Evolutionary conservation across 108 stramenopile species (phyloP).

Genomic region (Skeletonema menzelii): DNA sequence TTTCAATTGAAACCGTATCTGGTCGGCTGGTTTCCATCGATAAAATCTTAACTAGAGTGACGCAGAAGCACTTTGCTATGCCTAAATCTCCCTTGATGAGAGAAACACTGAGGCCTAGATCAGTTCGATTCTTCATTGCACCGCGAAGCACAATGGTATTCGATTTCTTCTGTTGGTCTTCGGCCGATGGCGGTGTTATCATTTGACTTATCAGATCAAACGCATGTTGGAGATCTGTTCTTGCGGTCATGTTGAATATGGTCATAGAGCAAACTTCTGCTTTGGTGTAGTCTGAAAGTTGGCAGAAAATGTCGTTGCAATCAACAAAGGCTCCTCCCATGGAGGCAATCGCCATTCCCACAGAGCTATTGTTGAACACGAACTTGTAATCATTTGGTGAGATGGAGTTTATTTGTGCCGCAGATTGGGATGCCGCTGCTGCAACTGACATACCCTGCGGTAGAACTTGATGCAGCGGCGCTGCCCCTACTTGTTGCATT

Average conservation of each 20-base stretch:
- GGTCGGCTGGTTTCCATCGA: slow-evolving; percentile 17
- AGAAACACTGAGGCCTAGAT: slow-evolving; percentile 72
- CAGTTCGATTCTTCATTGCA: slow-evolving; percentile 55
- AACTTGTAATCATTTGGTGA: slow-evolving; percentile 73
- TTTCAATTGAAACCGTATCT: slow-evolving; percentile 34
- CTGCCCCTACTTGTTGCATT: slow-evolving; percentile 76
- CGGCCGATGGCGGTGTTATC: slow-evolving; percentile 62
- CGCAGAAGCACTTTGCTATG: slow-evolving; percentile 80
- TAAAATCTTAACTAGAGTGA: slow-evolving; percentile 67
- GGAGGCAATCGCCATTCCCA: slow-evolving; percentile 90
- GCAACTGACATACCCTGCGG: not conserved
- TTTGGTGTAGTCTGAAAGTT: slow-evolving; percentile 73
- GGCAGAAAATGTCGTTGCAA: slow-evolving; percentile 82
- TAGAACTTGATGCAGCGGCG: not conserved
- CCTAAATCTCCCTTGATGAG: slow-evolving; percentile 75
- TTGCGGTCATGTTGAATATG: slow-evolving; percentile 83
- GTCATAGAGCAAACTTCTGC: slow-evolving; percentile 87
- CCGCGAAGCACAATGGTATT: slow-evolving; percentile 36
- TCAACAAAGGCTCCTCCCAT: slow-evolving; percentile 90
- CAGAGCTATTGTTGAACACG: slow-evolving; percentile 77
- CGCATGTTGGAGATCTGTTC: slow-evolving; percentile 78
- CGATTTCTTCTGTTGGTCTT: slow-evolving; percentile 34
- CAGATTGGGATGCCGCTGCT: not conserved
- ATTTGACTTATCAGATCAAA: slow-evolving; percentile 90
- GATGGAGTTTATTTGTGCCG: slow-evolving; percentile 7